Evolutionary conservation across 2,329 filamentous ascomycete species (phyloP), one percentile per base, ranked within the genome.

Genomic region (Fusarium sp.): DNA sequence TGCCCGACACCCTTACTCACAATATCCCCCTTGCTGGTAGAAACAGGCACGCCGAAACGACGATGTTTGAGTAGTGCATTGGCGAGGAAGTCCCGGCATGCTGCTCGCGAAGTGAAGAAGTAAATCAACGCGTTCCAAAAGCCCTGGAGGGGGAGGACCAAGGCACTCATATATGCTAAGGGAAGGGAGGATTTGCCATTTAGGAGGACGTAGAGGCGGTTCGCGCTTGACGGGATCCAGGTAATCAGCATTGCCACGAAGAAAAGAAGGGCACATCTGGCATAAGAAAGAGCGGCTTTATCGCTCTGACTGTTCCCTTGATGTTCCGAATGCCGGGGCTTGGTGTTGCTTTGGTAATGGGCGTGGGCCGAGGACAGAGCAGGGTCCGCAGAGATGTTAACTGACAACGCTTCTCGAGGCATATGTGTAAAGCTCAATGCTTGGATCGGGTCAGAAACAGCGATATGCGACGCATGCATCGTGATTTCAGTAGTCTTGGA

Each of bases 61-160:
- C 19, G 19, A 19, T 19, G 19, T 19, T 19, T 19, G 19, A 19
- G 19, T 19, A 19, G 19, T 19, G 19, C 19, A 19, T 19, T 19
- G 19, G 19, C 19, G 19, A 19, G 19, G 19, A 19, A 19, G 2
- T 19, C 19, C 19, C 19, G 19, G 19, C 55, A 61, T 0, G 58
- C 58, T 5, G 55, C 44, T 39, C 58, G 38, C 26, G 58, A 61
- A 7, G 58, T 61, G 10, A 60, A 61, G 13, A 60, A 61, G n/a
- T 61, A 61, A 5, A 61, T 61, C 21, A 61, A 11, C 9, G 58
- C 58, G 14, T 61, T 61, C 58, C 58, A 61, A 19, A 61, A 61
- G 4, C 58, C 58, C 8, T 61, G 58, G 0, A 61, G n/a, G 33
- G 58, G 58, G 1, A 61, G 33, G 2, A 44, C 38, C 17, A 60